Base-by-base conservation (phyloP, 345 rosid genomes). In the Eucalyptus sp. region DNA sequence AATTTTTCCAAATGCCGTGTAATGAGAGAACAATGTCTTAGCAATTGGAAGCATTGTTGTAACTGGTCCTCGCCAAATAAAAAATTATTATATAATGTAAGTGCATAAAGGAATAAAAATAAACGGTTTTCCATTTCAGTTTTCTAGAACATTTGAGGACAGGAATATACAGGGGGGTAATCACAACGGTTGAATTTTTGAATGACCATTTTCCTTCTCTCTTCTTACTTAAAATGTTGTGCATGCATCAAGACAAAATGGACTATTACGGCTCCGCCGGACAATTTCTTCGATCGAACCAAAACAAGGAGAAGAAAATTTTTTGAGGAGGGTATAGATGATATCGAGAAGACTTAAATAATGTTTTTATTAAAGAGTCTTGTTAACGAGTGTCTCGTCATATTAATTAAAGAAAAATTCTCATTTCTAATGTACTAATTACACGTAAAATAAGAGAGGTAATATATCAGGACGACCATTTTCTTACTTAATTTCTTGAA, bases 231-330 rank as follows among this genome's bases (percentile, higher is more conserved):
- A 14, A 64, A 15, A n/a, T 14, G 76, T 64, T 64, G 5, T n/a
- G 37, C 10, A n/a, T n/a, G 76, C 0, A 64, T 64, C 15, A 3
- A 64, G 10, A 64, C 11, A 64, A 64, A 64, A n/a, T 6, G 20
- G 41, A 64, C 18, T 33, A n/a, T n/a, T 64, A 7, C 3, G 0
- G 5, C 9, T 64, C 10, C 5, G 0, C 20, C 1, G 3, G 7
- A 64, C 15, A n/a, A 64, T 64, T 64, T n/a, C 41, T 2, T n/a
- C 1, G 0, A n/a, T 64, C 11, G 0, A 64, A 13, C 10, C 16
- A n/a, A 64, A 64, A 7, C 0, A 0, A 64, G 10, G 8, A n/a
- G 5, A 64, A n/a, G 11, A n/a, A n/a, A 64, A n/a, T 0, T 0
- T 4, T 14, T n/a, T 64, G 3, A 7, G 6, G 8, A 15, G 1